Conservation (phyloP, 1,139 yeast species). For the Yamadazyma sp. region DNA sequence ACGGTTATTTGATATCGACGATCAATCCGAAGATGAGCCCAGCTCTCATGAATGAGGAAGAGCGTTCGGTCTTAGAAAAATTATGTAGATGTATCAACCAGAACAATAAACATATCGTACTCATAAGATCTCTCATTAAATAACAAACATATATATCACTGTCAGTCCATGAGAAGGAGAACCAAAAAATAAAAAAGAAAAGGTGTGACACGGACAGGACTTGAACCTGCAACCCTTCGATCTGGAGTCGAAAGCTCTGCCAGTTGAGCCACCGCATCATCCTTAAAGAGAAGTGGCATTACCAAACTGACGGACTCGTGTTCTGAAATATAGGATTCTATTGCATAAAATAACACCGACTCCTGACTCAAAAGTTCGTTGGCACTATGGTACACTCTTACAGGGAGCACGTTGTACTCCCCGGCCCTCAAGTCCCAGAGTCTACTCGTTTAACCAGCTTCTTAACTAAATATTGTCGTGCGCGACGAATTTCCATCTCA, state of each 20-base stretch:
- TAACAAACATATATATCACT: no score
- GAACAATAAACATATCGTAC: no score
- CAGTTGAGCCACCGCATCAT: constrained; percentile 32
- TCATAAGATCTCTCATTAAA: no score
- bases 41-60: background rate
- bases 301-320: no score
- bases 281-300: constrained; percentile 4
- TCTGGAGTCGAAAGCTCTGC: constrained; percentile 32
- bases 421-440: no score
- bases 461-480: background rate
- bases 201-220: constrained; percentile 30
- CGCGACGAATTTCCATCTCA: background rate
- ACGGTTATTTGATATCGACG: constrained; percentile 40
- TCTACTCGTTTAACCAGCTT: no score
- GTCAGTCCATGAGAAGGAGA: background rate
- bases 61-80: background rate
- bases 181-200: constrained; percentile 9
- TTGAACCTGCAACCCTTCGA: constrained; percentile 34
- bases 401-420: no score
- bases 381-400: no score
- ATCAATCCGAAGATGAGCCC: constrained; percentile 29
- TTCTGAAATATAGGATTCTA: no score
- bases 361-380: no score
- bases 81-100: no score
- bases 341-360: no score